Evolutionary conservation across 2,329 filamentous ascomycete species (phyloP).

Genomic region (Fusarium floridanum): DNA sequence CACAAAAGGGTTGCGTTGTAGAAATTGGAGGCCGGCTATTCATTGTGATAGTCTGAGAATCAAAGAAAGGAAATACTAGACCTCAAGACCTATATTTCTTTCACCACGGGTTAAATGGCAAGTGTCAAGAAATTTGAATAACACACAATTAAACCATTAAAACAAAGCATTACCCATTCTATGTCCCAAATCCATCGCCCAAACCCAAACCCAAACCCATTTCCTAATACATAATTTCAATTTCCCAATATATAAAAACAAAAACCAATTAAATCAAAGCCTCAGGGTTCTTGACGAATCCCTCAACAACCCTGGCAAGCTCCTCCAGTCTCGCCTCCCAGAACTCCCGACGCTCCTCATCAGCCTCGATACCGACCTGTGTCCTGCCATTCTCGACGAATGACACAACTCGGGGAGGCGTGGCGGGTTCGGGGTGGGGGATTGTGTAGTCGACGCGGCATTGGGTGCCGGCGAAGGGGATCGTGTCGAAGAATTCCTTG

Average conservation of each 20-base stretch:
- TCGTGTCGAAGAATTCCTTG: slow-evolving; percentile 45
- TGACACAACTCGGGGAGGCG: slow-evolving; percentile 44
- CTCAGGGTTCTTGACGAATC: slow-evolving; percentile 30
- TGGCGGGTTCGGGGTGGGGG: slow-evolving; percentile 42
- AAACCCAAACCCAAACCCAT: background rate
- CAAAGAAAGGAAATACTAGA: too few species aligned
- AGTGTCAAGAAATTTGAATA: background rate
- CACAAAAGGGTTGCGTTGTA: background rate
- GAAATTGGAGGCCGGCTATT: background rate
- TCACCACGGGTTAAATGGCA: too few species aligned
- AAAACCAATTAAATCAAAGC: slow-evolving; percentile 16
- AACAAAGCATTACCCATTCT: background rate
- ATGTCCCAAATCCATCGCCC: background rate
- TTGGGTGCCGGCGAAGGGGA: slow-evolving; percentile 44
- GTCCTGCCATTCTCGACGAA: slow-evolving; percentile 42
- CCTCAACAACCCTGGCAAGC: slow-evolving; percentile 34
- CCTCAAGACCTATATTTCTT: too few species aligned
- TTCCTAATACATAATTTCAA: background rate
- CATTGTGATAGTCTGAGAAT: too few species aligned
- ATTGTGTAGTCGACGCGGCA: slow-evolving; percentile 47
- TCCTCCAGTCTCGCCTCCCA: slow-evolving; percentile 45
- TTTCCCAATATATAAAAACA: background rate
- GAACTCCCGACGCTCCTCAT: slow-evolving; percentile 44
- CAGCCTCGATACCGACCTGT: slow-evolving; percentile 45
- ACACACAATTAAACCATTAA: background rate